Evolutionary conservation across 1,139 yeast species (phyloP).

Genomic region (Trichomonascaceae sp.): DNA sequence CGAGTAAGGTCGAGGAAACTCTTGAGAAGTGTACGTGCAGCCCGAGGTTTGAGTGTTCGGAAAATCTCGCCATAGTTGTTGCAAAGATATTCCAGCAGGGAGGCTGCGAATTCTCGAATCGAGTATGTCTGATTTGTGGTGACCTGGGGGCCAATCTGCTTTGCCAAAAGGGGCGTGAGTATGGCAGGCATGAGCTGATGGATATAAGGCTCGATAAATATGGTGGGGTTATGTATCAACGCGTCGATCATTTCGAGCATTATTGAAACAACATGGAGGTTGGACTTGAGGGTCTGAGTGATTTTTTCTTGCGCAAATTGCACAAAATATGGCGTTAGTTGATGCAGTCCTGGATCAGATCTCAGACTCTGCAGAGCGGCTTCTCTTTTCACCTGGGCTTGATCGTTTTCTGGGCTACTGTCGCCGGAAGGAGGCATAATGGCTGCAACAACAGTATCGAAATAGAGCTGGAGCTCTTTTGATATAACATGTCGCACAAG

Average conservation of each 20-base stretch:
- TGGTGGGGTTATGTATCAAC: constrained; percentile 67
- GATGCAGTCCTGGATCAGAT: constrained; percentile 94
- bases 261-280: constrained; percentile 60
- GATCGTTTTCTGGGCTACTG: neutral
- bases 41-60: constrained; percentile 84
- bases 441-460: constrained; percentile 81
- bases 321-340: constrained; percentile 87
- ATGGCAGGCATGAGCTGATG: constrained; percentile 96
- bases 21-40: constrained; percentile 79
- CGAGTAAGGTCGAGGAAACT: constrained; percentile 74
- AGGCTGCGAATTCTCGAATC: constrained; percentile 80
- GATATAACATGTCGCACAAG: constrained; percentile 94
- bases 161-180: constrained; percentile 76
- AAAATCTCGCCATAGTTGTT: constrained; percentile 74
- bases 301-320: constrained; percentile 95
- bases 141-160: constrained; percentile 57
- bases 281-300: constrained; percentile 64
- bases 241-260: constrained; percentile 88
- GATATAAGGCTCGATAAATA: constrained; percentile 89
- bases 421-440: constrained; percentile 17
- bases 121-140: constrained; percentile 22
- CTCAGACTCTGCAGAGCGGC: constrained; percentile 79
- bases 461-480: constrained; percentile 84
- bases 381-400: constrained; percentile 24
- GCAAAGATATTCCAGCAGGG: constrained; percentile 64